Percentiles rank a stretch among this genome's conserved stretches.
phyloP scores from a whole-genome alignment of 192 early-diverging fungal species.

The Paraglomus occultum region DNA sequence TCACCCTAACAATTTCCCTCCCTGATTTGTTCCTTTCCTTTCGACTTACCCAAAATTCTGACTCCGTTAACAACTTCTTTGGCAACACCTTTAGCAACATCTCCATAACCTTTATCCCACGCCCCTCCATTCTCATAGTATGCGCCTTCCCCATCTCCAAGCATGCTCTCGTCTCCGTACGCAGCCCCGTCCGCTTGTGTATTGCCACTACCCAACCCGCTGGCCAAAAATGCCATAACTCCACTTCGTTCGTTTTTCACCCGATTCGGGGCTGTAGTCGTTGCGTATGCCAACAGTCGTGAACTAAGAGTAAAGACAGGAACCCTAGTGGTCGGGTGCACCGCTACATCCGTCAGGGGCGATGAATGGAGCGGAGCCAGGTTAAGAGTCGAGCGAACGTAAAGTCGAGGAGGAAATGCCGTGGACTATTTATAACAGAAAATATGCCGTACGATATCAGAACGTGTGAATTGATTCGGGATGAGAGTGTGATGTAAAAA shows the following conservation, averaged over 20 bases:
- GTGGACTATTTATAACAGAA: constrained; percentile 22
- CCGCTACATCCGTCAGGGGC: constrained; percentile 51
- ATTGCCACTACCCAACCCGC: constrained; percentile 28
- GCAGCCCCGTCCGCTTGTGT: constrained; percentile 34
- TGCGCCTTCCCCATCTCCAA: constrained; percentile 45
- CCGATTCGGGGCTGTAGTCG: constrained; percentile 41
- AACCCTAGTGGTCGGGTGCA: constrained; percentile 32
- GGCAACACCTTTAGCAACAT: constrained; percentile 69
- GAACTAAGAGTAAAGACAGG: constrained; percentile 64
- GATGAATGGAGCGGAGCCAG: constrained; percentile 37
- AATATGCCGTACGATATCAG: background rate
- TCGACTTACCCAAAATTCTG: constrained; percentile 61
- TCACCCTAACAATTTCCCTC: background rate
- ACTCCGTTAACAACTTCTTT: constrained; percentile 79
- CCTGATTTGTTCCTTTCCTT: background rate
- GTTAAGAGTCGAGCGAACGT: constrained; percentile 51
- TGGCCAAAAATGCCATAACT: constrained; percentile 22
- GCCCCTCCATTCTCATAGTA: constrained; percentile 40
- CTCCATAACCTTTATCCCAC: constrained; percentile 37
- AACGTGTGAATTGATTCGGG: background rate
- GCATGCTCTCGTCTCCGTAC: constrained; percentile 32
- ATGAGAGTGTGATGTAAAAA: background rate
- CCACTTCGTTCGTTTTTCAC: constrained; percentile 29
- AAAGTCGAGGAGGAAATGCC: constrained; percentile 38
- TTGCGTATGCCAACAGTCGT: constrained; percentile 69